Conservation (phyloP, 495 filamentous ascomycete species). For the Podospora didyma region DNA sequence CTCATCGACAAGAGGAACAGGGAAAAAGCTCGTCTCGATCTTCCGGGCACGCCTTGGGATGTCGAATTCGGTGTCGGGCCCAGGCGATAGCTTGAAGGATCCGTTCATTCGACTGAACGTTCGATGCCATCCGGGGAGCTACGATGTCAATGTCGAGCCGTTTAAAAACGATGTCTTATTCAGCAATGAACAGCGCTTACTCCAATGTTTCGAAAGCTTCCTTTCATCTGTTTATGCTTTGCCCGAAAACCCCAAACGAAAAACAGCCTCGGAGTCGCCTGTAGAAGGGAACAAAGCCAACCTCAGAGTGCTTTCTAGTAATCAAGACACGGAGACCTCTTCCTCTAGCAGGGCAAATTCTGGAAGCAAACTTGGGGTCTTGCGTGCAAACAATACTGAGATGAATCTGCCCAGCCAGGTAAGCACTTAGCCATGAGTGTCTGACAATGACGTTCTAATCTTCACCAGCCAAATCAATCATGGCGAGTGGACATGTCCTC, state of each 20-base stretch:
- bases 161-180: constrained; percentile 89
- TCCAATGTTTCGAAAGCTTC: constrained; percentile 47
- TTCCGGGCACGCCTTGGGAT: constrained; percentile 21
- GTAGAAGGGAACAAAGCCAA: background rate
- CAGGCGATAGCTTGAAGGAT: constrained; percentile 29
- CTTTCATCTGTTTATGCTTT: constrained; percentile 45
- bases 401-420: too few species aligned
- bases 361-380: too few species aligned
- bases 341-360: too few species aligned
- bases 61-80: background rate
- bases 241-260: background rate
- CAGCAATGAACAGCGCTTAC: constrained; percentile 51
- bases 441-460: too few species aligned
- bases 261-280: background rate
- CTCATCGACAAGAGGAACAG: constrained; percentile 55
- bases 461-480: background rate
- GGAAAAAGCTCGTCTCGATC: constrained; percentile 58
- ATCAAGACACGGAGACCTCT: too few species aligned
- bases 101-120: constrained; percentile 76
- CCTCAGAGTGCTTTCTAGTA: too few species aligned
- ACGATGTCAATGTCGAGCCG: constrained; percentile 88
- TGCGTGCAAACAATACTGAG: too few species aligned
- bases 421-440: too few species aligned
- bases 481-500: constrained; percentile 23
- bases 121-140: constrained; percentile 61